Conservation (phyloP, 441 rosid species). For the Euphorbia corollata region DNA sequence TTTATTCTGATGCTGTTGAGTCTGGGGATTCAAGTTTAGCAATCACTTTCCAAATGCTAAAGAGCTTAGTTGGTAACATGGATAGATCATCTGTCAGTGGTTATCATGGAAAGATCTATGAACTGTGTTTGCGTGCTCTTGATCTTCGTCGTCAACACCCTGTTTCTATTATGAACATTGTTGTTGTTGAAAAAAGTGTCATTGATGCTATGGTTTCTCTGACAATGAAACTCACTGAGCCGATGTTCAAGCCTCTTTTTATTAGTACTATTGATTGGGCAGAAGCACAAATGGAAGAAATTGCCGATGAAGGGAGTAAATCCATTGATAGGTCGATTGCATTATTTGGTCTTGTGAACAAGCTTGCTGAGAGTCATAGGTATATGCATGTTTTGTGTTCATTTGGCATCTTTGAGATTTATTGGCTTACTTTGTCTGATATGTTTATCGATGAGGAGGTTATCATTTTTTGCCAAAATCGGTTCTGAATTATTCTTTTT, state of each 20-base stretch:
- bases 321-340: constrained; percentile 64
- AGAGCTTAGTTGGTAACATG: constrained; percentile 54
- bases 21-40: constrained; percentile 72
- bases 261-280: constrained; percentile 80
- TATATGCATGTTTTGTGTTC: constrained; percentile 25
- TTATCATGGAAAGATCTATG: constrained; percentile 62
- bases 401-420: background rate
- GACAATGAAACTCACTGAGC: constrained; percentile 92
- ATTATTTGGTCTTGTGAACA: constrained; percentile 66
- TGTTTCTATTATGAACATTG: constrained; percentile 47
- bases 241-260: constrained; percentile 90
- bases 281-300: constrained; percentile 54
- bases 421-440: background rate
- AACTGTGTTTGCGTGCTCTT: constrained; percentile 74
- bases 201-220: constrained; percentile 50
- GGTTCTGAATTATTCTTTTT: background rate
- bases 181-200: constrained; percentile 63
- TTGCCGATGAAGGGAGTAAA: constrained; percentile 29
- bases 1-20: constrained; percentile 55
- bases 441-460: background rate
- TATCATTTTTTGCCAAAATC: background rate
- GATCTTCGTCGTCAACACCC: constrained; percentile 79
- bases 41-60: constrained; percentile 74
- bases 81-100: constrained; percentile 65
- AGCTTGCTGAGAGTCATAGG: constrained; percentile 84